phyloP scores from a whole-genome alignment of 345 rosid species.

The Gossypium anomalum region DNA sequence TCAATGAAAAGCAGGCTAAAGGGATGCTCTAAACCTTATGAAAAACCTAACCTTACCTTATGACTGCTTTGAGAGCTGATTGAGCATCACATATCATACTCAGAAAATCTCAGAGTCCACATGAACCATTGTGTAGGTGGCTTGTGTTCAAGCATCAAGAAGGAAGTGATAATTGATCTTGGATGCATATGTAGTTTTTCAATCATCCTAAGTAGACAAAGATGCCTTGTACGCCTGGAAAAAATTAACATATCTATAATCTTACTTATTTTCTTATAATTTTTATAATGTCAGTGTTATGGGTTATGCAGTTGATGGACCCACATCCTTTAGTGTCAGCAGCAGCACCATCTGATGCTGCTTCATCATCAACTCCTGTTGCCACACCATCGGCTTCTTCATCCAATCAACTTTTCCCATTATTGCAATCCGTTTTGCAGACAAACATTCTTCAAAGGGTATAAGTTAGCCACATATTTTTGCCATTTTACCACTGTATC shows the following conservation, averaged over 20 bases:
- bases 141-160: too few species aligned
- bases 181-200: background rate
- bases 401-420: slow-evolving; percentile 43
- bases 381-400: slow-evolving; percentile 41
- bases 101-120: too few species aligned
- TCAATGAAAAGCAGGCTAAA: too few species aligned
- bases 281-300: slow-evolving; percentile 20
- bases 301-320: slow-evolving; percentile 58
- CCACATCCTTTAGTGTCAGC: slow-evolving; percentile 41
- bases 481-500: background rate
- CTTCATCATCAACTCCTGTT: slow-evolving; percentile 40
- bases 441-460: slow-evolving; percentile 82
- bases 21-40: too few species aligned
- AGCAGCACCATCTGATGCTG: slow-evolving; percentile 34
- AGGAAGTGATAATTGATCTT: background rate
- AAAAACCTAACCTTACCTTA: too few species aligned
- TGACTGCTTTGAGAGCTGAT: too few species aligned
- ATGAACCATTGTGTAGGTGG: too few species aligned
- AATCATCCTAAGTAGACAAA: background rate
- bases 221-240: background rate
- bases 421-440: slow-evolving; percentile 56
- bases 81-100: too few species aligned
- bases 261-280: background rate
- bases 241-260: background rate
- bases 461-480: slow-evolving; percentile 22